Conservation (phyloP, 106 monocot genomes). For the Dendrobium catenatum region DNA sequence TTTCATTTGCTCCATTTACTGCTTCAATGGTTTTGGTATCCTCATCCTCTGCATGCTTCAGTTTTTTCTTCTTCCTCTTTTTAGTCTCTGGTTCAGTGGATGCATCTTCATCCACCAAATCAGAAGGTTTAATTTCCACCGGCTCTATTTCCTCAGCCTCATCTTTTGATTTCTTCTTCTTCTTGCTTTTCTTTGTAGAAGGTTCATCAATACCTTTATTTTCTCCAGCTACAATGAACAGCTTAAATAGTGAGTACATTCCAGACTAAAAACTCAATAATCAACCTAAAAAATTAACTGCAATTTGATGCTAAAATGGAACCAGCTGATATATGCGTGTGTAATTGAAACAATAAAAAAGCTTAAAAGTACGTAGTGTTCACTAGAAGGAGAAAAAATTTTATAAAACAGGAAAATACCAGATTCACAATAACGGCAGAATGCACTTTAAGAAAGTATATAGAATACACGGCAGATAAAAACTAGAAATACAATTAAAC, state of each 20-base stretch:
- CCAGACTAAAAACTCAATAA: not conserved
- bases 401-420: not conserved
- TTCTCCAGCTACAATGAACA: constrained; percentile 24
- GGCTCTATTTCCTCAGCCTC: constrained; percentile 18
- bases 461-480: no score
- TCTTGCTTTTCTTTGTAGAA: constrained; percentile 60
- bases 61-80: constrained; percentile 77
- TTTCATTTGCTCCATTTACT: constrained; percentile 33
- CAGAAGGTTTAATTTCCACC: constrained; percentile 26
- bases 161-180: constrained; percentile 58
- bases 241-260: no score
- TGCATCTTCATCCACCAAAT: constrained; percentile 26
- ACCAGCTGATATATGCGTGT: not conserved
- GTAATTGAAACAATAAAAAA: no score
- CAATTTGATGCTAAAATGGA: not conserved
- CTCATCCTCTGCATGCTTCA: constrained; percentile 26
- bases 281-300: not conserved
- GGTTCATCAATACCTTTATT: constrained; percentile 10
- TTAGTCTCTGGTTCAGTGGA: constrained; percentile 29
- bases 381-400: not conserved
- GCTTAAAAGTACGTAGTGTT: no score
- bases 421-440: not conserved
- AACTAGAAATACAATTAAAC: no score
- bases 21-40: not conserved
- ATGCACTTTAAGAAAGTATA: no score